phyloP scores from a whole-genome alignment of 2,329 filamentous ascomycete genomes.

The Paracoccidioides brasiliensis region DNA sequence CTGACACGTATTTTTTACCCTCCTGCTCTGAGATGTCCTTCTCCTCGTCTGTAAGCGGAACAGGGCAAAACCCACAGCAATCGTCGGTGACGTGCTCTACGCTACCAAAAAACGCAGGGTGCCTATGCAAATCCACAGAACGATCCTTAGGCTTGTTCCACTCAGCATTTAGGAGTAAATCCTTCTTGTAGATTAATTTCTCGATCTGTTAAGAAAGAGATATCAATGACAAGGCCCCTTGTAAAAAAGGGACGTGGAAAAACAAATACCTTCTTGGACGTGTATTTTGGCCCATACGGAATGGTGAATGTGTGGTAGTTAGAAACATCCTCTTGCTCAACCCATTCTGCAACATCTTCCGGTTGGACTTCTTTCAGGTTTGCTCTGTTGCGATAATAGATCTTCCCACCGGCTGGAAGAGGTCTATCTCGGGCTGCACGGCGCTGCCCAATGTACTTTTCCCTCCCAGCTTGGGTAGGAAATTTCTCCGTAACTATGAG shows the following conservation, averaged over 20 bases:
- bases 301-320: constrained; percentile 59
- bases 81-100: constrained; percentile 63
- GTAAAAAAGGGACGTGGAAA: constrained; percentile 21
- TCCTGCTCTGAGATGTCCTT: constrained; percentile 58
- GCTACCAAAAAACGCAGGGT: constrained; percentile 73
- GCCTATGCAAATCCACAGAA: constrained; percentile 65
- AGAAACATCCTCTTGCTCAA: constrained; percentile 60
- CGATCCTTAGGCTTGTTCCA: constrained; percentile 70
- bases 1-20: constrained; percentile 61
- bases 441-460: constrained; percentile 56
- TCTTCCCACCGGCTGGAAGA: constrained; percentile 33
- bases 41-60: constrained; percentile 56
- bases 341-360: constrained; percentile 75
- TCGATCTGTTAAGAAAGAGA: constrained; percentile 48
- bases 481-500: constrained; percentile 68
- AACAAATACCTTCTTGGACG: constrained; percentile 21
- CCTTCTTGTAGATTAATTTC: constrained; percentile 67
- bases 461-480: constrained; percentile 54
- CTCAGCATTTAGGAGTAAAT: constrained; percentile 70
- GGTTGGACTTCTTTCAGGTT: constrained; percentile 68
- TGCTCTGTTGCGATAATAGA: constrained; percentile 37
- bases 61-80: constrained; percentile 69
- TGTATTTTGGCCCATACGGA: constrained; percentile 20
- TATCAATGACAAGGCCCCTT: constrained; percentile 20
- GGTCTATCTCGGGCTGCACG: constrained; percentile 61